phyloP scores from a whole-genome alignment of 1,284 basidiomycete genomes.

The Sanghuangporus weigelae region DNA sequence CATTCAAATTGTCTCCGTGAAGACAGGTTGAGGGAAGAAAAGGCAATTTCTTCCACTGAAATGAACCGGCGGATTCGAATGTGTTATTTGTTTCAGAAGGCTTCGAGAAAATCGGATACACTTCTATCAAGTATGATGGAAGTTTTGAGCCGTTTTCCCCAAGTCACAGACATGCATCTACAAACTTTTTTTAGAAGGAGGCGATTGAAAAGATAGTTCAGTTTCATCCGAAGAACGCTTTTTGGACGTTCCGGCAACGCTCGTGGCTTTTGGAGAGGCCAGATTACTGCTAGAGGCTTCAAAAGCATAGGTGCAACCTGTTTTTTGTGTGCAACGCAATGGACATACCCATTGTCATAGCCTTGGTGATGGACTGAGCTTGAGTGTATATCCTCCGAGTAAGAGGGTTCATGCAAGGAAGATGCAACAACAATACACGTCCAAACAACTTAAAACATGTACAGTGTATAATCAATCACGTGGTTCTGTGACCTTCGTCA shows the following conservation, averaged over 20 bases:
- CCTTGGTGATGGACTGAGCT: no score
- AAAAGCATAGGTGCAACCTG: neutral
- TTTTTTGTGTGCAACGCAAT: no score
- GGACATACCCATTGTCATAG: no score
- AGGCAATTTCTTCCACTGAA: conserved; percentile 47
- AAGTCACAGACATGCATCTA: neutral
- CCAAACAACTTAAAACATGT: no score
- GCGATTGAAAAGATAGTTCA: neutral
- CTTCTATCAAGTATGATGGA: neutral
- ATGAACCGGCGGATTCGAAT: conserved; percentile 24
- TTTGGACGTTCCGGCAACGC: neutral
- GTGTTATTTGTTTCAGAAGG: neutral
- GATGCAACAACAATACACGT: no score
- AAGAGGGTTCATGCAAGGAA: no score
- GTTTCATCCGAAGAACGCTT: neutral
- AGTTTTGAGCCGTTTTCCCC: neutral
- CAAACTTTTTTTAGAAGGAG: neutral
- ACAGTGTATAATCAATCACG: no score
- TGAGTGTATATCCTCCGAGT: no score
- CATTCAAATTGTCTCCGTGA: conserved; percentile 52
- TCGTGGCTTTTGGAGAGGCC: neutral
- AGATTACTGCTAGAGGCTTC: neutral
- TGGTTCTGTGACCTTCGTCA: no score
- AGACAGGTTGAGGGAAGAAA: conserved; percentile 47
- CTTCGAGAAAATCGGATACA: conserved; percentile 10